These are phyloP conservation scores for Aspergillus carbonarius DNA, from an alignment of 2,329 filamentous ascomycete species.

Conservation along the genomic window DNA sequence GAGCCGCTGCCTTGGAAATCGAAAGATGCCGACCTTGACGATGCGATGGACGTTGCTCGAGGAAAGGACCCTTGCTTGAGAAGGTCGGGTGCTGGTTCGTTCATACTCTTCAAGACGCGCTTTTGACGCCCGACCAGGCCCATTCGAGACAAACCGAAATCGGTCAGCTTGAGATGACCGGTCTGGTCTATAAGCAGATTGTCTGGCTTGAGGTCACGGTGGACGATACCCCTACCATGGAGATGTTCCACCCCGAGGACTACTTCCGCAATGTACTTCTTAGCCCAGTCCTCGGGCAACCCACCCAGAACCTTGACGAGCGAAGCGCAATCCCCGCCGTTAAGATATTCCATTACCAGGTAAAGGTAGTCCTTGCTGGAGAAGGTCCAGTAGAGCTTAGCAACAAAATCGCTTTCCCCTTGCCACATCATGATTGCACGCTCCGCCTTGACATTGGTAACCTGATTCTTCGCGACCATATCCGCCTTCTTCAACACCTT, in stretches of 20 bases:
- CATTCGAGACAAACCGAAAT: constrained; percentile 97
- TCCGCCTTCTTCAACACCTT: constrained; percentile 99
- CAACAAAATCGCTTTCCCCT: constrained; percentile 97
- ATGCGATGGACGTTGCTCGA: constrained; percentile 78
- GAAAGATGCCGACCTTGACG: constrained; percentile 89
- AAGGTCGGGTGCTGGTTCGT: constrained; percentile 86
- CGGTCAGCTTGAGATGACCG: constrained; percentile 93
- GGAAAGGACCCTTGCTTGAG: constrained; percentile 90
- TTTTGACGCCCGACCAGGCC: constrained; percentile 95
- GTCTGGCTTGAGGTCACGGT: constrained; percentile 94
- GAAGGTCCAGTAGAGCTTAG: constrained; percentile 99
- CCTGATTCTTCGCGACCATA: constrained; percentile 99
- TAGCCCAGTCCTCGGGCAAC: constrained; percentile 94
- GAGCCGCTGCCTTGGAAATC: constrained; percentile 81
- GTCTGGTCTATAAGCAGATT: constrained; percentile 96
- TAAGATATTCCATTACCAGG: constrained; percentile 98
- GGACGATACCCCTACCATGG: constrained; percentile 90
- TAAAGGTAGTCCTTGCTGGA: constrained; percentile 99
- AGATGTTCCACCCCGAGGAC: constrained; percentile 96
- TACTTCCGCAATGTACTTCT: constrained; percentile 95
- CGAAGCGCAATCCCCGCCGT: constrained; percentile 94
- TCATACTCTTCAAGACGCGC: constrained; percentile 73
- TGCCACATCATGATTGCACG: constrained; percentile 99
- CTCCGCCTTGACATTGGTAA: constrained; percentile 98
- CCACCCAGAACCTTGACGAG: constrained; percentile 92